Evolutionary conservation across 2,329 filamentous ascomycete genomes (phyloP).

Genomic region (Fusarium xyrophilum): DNA sequence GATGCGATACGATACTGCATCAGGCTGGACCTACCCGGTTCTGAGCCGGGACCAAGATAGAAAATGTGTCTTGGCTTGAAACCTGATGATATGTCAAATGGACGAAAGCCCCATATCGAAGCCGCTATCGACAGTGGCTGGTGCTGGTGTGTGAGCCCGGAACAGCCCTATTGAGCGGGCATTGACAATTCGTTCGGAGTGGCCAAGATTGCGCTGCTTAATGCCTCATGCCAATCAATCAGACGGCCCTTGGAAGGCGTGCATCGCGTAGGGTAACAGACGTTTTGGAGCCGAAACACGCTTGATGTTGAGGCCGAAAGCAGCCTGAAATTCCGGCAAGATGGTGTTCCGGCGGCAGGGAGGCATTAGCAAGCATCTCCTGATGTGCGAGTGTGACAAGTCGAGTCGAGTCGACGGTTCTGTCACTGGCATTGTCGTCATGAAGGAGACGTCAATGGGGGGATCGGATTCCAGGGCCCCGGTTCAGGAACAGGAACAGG

Average conservation of each 20-base stretch:
- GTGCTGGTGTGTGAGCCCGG: conserved; percentile 9
- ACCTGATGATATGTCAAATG: conserved; percentile 12
- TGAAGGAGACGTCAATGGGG: conserved; percentile 27
- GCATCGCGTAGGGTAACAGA: conserved; percentile 27
- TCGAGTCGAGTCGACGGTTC: conserved; percentile 11
- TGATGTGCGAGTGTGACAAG: conserved; percentile 27
- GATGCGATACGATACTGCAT: conserved; percentile 16
- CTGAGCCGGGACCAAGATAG: conserved; percentile 10
- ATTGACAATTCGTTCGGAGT: conserved; percentile 22
- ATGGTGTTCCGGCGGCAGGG: conserved; percentile 23
- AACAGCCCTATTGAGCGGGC: conserved; percentile 34
- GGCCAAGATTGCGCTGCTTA: conserved; percentile 39
- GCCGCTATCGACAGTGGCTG: conserved; percentile 12
- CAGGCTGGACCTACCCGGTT: conserved; percentile 20
- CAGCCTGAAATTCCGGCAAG: conserved; percentile 12
- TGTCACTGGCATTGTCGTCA: conserved; percentile 33
- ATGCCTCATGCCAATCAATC: conserved; percentile 36
- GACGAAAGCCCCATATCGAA: conserved; percentile 2
- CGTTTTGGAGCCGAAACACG: conserved; percentile 32
- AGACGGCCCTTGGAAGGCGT: conserved; percentile 17
- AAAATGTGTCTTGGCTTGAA: conserved; percentile 15
- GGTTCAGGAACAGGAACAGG: conserved; percentile 33
- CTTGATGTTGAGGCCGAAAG: conserved; percentile 30
- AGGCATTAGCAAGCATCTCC: conserved; percentile 23
- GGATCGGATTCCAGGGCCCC: conserved; percentile 37